phyloP scores from a whole-genome alignment of 2,329 filamentous ascomycete species.

The Xylaria sp. region DNA sequence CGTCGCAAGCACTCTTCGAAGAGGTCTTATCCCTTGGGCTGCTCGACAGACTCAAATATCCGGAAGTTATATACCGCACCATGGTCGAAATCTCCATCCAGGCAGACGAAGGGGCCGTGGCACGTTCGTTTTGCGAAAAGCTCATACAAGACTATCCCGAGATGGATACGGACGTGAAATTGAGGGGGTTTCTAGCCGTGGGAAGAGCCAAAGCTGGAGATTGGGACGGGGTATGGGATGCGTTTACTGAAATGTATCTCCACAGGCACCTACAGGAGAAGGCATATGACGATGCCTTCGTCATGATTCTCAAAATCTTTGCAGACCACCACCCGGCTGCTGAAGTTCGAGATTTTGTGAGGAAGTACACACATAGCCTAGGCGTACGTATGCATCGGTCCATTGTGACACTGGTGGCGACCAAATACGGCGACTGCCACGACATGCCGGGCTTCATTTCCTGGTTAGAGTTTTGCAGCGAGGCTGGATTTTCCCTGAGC shows the following conservation, averaged over 20 bases:
- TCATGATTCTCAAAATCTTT: conserved; percentile 45
- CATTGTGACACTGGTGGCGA: conserved; percentile 47
- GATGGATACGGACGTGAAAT: conserved; percentile 36
- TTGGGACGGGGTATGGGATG: conserved; percentile 43
- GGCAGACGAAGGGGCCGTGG: conserved; percentile 37
- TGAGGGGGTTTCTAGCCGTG: conserved; percentile 42
- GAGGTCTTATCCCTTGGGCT: conserved; percentile 30
- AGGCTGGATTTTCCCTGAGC: conserved; percentile 41
- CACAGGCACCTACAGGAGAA: conserved; percentile 9
- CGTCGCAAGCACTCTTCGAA: conserved; percentile 33
- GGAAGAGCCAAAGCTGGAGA: conserved; percentile 43
- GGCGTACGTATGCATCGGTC: conserved; percentile 40
- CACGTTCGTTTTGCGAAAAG: conserved; percentile 36
- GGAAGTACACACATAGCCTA: conserved; percentile 40
- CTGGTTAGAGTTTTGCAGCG: conserved; percentile 46
- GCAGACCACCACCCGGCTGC: conserved; percentile 41
- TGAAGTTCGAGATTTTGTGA: conserved; percentile 46
- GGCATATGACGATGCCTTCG: conserved; percentile 39
- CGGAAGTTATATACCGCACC: conserved; percentile 40
- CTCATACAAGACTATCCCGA: conserved; percentile 31
- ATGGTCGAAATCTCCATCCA: conserved; percentile 47
- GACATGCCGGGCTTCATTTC: conserved; percentile 43
- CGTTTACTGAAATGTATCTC: conserved; percentile 36
- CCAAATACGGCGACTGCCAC: conserved; percentile 44
- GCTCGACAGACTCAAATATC: conserved; percentile 28